Percentiles rank a stretch among this genome's conserved stretches.
These are phyloP conservation scores for Abrus pulchellus DNA, from an alignment of 306 rosid genomes.

Conservation along the genomic window DNA sequence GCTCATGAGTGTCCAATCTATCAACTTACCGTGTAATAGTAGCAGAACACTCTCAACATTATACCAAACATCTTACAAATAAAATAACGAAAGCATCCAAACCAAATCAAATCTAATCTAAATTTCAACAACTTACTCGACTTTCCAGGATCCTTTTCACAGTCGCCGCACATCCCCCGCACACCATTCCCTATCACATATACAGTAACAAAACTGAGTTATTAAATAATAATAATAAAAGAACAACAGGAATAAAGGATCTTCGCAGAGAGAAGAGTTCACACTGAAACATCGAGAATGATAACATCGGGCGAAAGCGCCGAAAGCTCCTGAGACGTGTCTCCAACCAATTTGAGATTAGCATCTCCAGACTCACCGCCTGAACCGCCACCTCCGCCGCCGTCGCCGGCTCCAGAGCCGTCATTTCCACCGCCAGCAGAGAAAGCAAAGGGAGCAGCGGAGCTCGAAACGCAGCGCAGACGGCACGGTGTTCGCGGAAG, in stretches of 20 bases:
- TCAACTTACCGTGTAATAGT: not conserved
- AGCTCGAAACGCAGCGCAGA: conserved; percentile 64
- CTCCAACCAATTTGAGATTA: conserved; percentile 60
- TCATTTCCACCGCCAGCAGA: conserved; percentile 66
- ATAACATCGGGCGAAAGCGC: conserved; percentile 71
- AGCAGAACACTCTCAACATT: conserved; percentile 29
- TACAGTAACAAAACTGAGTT: conserved; percentile 1
- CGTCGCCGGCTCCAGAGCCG: conserved; percentile 59
- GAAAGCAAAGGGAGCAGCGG: conserved; percentile 67
- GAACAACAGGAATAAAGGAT: not conserved
- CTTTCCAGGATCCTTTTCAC: conserved; percentile 90
- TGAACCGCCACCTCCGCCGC: conserved; percentile 54
- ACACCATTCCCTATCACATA: conserved; percentile 70
- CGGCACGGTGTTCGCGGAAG: conserved; percentile 52
- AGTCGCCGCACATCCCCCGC: conserved; percentile 91
- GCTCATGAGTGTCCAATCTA: conserved; percentile 2
- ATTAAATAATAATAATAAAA: not conserved
- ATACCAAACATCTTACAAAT: conserved; percentile 31
- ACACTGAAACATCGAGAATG: conserved; percentile 87
- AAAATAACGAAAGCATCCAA: conserved; percentile 26
- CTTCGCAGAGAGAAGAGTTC: conserved; percentile 34
- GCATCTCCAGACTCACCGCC: conserved; percentile 69
- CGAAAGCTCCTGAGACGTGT: conserved; percentile 64
- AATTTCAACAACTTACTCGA: conserved; percentile 63
- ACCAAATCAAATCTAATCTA: conserved; percentile 37